Conservation (phyloP, 192 early-diverging fungal species). For the Haplosporangium gracile region DNA sequence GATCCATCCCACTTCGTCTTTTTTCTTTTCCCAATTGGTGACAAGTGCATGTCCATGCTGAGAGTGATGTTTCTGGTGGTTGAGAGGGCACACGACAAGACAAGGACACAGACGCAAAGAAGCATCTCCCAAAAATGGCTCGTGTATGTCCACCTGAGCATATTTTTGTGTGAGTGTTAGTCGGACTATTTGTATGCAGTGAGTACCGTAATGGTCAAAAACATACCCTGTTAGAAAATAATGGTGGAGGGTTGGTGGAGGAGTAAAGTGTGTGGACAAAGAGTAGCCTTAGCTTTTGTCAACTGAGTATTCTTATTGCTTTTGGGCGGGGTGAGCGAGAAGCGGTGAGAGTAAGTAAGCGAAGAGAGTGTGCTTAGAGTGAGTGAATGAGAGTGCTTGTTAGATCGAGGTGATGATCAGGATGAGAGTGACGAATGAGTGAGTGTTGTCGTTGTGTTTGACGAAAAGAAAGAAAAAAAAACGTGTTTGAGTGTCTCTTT, state of each 20-base stretch:
- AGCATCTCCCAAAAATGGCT: not conserved
- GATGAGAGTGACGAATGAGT: not conserved
- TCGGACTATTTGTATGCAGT: not conserved
- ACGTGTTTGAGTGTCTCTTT: not conserved
- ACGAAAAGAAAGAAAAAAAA: not conserved
- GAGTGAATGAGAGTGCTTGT: not conserved
- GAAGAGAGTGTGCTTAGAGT: not conserved
- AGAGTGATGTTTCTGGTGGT: not conserved
- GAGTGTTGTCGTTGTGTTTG: not conserved
- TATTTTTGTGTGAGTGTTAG: not conserved
- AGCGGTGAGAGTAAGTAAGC: not conserved
- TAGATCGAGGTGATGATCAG: not conserved
- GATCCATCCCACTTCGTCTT: no score
- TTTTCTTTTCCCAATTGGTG: no score
- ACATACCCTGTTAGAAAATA: slow-evolving; percentile 43
- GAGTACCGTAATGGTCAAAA: not conserved
- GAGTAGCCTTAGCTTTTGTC: not conserved
- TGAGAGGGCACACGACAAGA: not conserved
- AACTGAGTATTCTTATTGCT: not conserved
- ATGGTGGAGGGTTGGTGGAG: slow-evolving; percentile 19
- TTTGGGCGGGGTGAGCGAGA: not conserved
- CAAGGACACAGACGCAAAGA: not conserved
- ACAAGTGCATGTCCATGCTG: no score
- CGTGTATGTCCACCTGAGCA: not conserved
- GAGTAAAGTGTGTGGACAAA: not conserved